phyloP scores from a whole-genome alignment of 306 rosid species.

The Arachis hypogaea region DNA sequence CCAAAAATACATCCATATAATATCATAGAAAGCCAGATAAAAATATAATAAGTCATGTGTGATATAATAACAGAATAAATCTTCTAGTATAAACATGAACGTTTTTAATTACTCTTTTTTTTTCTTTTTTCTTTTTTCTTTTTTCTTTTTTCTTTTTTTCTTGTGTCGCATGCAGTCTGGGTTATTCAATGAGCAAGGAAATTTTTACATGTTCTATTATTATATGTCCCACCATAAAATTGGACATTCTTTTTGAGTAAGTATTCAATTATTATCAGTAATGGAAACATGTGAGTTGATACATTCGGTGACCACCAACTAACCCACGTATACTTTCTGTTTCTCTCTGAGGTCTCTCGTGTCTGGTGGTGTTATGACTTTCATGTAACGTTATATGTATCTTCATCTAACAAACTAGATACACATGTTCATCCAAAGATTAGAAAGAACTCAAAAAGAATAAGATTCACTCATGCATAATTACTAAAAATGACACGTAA shows the following conservation, averaged over 20 bases:
- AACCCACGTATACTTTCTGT: not conserved
- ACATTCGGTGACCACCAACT: not conserved
- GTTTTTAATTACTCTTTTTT: not conserved
- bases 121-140: no score
- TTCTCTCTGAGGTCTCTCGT: not conserved
- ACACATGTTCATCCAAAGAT: not conserved
- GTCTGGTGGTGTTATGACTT: not conserved
- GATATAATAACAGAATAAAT: no score
- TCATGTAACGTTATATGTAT: not conserved
- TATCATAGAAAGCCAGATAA: no score
- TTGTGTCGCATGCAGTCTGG: not conserved
- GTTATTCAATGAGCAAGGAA: no score
- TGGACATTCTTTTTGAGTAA: no score
- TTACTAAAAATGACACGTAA: conserved; percentile 23
- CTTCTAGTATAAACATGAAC: not conserved
- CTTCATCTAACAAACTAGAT: not conserved
- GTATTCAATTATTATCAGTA: no score
- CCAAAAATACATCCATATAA: no score
- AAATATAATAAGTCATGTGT: no score
- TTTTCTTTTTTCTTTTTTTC: not conserved
- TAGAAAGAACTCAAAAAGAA: not conserved
- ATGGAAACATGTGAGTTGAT: no score
- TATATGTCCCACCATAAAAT: no score
- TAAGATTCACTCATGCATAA: conserved; percentile 25
- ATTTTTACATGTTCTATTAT: no score